phyloP scores from a whole-genome alignment of 1,284 basidiomycete genomes.

The Moesziomyces sp. region DNA sequence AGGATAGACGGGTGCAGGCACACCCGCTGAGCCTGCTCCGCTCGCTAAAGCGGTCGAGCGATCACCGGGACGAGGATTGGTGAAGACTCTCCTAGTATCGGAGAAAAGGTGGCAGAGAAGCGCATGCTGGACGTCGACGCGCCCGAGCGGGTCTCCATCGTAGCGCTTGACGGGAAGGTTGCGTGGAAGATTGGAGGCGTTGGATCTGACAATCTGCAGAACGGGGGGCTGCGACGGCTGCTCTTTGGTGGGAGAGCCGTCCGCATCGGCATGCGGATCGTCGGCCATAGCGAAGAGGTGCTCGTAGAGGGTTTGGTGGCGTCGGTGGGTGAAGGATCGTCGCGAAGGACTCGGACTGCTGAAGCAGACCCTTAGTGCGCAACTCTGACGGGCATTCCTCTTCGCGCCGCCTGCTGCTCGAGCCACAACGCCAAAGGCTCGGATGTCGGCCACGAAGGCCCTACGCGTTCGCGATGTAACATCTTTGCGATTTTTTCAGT shows the following conservation, averaged over 20 bases:
- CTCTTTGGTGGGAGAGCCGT: slow-evolving; percentile 9
- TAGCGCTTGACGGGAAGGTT: slow-evolving; percentile 66
- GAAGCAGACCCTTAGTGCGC: neutral
- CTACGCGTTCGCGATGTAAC: neutral
- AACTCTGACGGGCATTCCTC: too few relatives aligned
- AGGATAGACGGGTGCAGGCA: slow-evolving; percentile 60
- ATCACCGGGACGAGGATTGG: slow-evolving; percentile 70
- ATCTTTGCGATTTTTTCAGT: neutral
- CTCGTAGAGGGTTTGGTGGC: neutral
- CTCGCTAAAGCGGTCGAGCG: slow-evolving; percentile 28
- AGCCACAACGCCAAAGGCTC: neutral
- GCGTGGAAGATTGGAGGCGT: slow-evolving; percentile 49
- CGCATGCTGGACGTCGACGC: slow-evolving; percentile 82
- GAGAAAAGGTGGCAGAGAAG: slow-evolving; percentile 81
- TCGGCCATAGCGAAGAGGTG: neutral
- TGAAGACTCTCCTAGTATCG: slow-evolving; percentile 78
- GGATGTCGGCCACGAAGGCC: neutral
- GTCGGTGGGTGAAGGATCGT: too few relatives aligned
- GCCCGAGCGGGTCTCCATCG: slow-evolving; percentile 62
- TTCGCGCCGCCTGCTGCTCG: neutral
- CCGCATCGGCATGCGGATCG: slow-evolving; percentile 13
- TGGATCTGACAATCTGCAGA: slow-evolving; percentile 28
- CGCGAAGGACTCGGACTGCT: too few relatives aligned
- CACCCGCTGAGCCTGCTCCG: slow-evolving; percentile 16
- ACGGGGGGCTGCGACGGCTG: slow-evolving; percentile 21